Evolutionary conservation across 257 asterid genomes (phyloP).

Genomic region (Solanum virginianum): DNA sequence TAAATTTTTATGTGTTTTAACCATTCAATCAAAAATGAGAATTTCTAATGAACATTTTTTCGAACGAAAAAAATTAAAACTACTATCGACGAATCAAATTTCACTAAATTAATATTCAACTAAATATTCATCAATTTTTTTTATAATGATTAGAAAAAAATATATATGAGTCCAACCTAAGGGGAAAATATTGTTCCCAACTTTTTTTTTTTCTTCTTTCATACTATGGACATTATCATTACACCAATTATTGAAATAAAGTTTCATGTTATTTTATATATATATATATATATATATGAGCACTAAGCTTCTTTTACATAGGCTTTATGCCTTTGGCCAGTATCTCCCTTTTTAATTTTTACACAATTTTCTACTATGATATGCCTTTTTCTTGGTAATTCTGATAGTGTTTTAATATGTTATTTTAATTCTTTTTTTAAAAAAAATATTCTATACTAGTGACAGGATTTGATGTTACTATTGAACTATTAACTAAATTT

Average conservation of each 20-base stretch:
- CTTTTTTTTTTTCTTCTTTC: constrained; percentile 8
- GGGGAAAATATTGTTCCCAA: constrained; percentile 5
- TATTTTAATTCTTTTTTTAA: neutral
- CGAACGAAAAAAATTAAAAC: neutral
- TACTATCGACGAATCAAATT: neutral
- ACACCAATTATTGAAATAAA: constrained; percentile 46
- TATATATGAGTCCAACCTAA: neutral
- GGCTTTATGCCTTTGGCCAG: constrained; percentile 1
- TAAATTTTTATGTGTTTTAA: neutral
- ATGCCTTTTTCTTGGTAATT: neutral
- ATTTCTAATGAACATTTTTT: neutral
- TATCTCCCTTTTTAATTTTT: neutral
- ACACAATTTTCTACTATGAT: constrained; percentile 4
- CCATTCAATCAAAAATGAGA: neutral
- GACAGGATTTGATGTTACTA: constrained; percentile 9
- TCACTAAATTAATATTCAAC: neutral
- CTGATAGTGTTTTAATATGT: neutral
- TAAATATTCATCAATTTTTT: neutral
- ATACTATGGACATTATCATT: constrained; percentile 23
- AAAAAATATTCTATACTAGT: neutral
- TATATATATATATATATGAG: neutral
- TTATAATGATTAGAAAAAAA: neutral
- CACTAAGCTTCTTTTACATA: constrained; percentile 11
- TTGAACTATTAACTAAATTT: neutral
- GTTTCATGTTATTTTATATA: constrained; percentile 13